These are phyloP conservation scores for Aspergillus caelatus DNA, from an alignment of 2,329 filamentous ascomycete genomes.

Conservation along the genomic window DNA sequence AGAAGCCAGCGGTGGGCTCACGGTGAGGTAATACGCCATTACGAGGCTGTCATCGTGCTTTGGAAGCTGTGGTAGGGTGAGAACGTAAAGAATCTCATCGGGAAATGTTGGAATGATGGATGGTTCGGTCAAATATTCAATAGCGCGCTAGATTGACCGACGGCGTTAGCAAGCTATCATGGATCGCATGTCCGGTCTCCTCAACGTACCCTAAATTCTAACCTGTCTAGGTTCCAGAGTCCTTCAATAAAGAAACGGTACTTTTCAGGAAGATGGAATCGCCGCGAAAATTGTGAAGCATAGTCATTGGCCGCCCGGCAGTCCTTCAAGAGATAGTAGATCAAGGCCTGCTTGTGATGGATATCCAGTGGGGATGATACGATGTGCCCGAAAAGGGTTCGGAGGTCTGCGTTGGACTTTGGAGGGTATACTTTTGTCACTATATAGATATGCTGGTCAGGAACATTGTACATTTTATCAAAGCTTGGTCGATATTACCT, in stretches of 20 bases:
- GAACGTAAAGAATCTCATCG: slow-evolving; percentile 74
- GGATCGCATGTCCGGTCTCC: neutral
- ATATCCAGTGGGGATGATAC: slow-evolving; percentile 65
- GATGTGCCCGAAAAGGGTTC: slow-evolving; percentile 71
- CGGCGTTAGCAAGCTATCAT: slow-evolving; percentile 13
- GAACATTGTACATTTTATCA: neutral
- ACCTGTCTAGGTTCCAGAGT: slow-evolving; percentile 76
- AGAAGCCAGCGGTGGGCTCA: slow-evolving; percentile 71
- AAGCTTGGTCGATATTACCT: slow-evolving; percentile 51
- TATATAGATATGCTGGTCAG: slow-evolving; percentile 26
- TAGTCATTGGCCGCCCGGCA: slow-evolving; percentile 59
- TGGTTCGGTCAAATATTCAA: slow-evolving; percentile 77
- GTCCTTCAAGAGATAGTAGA: slow-evolving; percentile 84
- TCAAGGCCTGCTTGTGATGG: slow-evolving; percentile 78
- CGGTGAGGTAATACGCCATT: slow-evolving; percentile 77
- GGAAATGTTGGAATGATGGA: slow-evolving; percentile 79
- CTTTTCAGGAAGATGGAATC: slow-evolving; percentile 69
- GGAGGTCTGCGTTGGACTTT: slow-evolving; percentile 67
- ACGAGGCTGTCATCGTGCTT: slow-evolving; percentile 66
- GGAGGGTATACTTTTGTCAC: slow-evolving; percentile 73
- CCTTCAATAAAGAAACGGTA: slow-evolving; percentile 83
- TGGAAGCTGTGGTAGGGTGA: slow-evolving; percentile 62
- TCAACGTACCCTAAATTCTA: slow-evolving; percentile 63
- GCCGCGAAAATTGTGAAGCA: slow-evolving; percentile 62
- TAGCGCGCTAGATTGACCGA: slow-evolving; percentile 55